These are phyloP conservation scores for Plantago elongata DNA, from an alignment of 257 asterid species.

Conservation along the genomic window DNA sequence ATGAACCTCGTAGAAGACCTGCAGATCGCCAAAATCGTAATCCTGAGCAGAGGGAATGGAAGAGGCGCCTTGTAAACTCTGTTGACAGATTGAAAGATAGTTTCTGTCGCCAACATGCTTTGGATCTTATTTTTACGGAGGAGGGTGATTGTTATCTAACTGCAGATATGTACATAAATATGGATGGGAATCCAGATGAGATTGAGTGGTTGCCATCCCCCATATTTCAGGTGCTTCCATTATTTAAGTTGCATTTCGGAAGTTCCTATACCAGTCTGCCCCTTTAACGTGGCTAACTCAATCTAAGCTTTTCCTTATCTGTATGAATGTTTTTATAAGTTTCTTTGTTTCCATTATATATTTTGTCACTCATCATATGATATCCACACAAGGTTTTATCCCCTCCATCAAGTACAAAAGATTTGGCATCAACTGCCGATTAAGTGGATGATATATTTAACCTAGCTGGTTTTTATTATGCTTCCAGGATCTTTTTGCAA, in stretches of 20 bases:
- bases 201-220: conserved; percentile 93
- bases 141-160: conserved; percentile 90
- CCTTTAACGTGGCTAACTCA: neutral
- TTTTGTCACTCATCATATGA: neutral
- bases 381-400: neutral
- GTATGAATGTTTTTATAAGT: neutral
- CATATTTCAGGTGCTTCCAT: conserved; percentile 75
- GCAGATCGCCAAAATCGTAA: conserved; percentile 85
- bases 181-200: conserved; percentile 75
- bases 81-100: conserved; percentile 93
- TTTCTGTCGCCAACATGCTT: conserved; percentile 95
- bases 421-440: neutral
- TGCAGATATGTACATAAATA: conserved; percentile 79
- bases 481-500: conserved; percentile 82
- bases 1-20: conserved; percentile 75
- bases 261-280: conserved; percentile 3
- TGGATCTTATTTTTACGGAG: conserved; percentile 93
- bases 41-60: conserved; percentile 99
- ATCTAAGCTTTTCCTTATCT: neutral
- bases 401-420: neutral
- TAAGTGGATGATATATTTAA: conserved; percentile 13
- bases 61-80: conserved; percentile 67
- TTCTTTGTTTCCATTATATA: no score
- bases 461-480: conserved; percentile 13
- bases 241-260: conserved; percentile 15